These are phyloP conservation scores for Ceriops zippeliana DNA, from an alignment of 345 rosid species.

Conservation along the genomic window DNA sequence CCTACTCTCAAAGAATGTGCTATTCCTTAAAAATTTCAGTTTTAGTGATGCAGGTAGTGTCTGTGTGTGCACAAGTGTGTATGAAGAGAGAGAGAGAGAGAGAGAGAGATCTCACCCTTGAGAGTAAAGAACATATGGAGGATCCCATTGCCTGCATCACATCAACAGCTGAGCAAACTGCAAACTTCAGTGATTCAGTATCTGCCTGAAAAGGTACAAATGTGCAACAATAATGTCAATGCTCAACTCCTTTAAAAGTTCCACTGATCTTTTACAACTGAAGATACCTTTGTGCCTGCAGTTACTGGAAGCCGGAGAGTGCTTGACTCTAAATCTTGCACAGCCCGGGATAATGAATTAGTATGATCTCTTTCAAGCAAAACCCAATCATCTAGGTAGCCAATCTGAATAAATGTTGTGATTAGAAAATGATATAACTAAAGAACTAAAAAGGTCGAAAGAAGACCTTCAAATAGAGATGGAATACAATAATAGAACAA, in stretches of 20 bases:
- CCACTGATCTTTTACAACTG: slow-evolving; percentile 2
- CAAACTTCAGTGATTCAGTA: slow-evolving; percentile 63
- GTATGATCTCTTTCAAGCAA: slow-evolving; percentile 73
- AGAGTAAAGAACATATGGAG: slow-evolving; percentile 57
- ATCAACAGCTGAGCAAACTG: slow-evolving; percentile 83
- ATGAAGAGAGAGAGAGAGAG: background rate
- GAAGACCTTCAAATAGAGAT: background rate
- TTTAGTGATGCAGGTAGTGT: background rate
- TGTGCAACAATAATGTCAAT: slow-evolving; percentile 15
- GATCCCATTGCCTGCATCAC: slow-evolving; percentile 91
- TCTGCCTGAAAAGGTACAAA: slow-evolving; percentile 58
- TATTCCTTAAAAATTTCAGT: background rate
- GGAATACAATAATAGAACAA: background rate
- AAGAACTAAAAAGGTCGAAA: background rate
- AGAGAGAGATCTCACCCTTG: slow-evolving; percentile 51
- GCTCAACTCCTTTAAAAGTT: slow-evolving; percentile 13
- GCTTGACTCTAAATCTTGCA: slow-evolving; percentile 84
- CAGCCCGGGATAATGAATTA: slow-evolving; percentile 68
- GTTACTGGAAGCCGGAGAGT: slow-evolving; percentile 89
- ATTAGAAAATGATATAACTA: slow-evolving; percentile 20
- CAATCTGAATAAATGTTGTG: slow-evolving; percentile 50
- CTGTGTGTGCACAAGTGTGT: too few relatives aligned
- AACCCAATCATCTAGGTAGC: slow-evolving; percentile 78
- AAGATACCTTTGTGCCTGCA: slow-evolving; percentile 77
- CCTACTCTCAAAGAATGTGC: background rate